phyloP scores from a whole-genome alignment of 1,284 basidiomycete species.

The Ganoderma meredithae region DNA sequence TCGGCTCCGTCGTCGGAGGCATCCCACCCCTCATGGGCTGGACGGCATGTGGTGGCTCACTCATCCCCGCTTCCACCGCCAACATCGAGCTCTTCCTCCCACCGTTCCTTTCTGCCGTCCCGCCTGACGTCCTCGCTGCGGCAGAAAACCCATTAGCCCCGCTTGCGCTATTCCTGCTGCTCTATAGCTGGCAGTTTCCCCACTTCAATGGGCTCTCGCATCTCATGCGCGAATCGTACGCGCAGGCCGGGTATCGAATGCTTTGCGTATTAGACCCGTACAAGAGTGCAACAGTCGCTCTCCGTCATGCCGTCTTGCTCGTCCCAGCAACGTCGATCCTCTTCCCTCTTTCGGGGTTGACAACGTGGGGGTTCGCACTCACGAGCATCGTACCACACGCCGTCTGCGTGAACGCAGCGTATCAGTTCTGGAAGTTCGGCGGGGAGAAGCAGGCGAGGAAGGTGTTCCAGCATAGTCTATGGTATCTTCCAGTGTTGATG shows the following conservation, averaged over 20 bases:
- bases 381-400: conserved; percentile 83
- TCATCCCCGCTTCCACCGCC: conserved; percentile 70
- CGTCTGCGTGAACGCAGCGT: conserved; percentile 75
- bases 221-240: conserved; percentile 88
- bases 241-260: conserved; percentile 95
- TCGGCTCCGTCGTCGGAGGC: conserved; percentile 92
- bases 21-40: conserved; percentile 98
- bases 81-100: conserved; percentile 69
- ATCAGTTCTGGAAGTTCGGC: conserved; percentile 76
- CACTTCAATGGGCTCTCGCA: conserved; percentile 97
- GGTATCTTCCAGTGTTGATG: conserved; percentile 92
- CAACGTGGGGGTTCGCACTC: conserved; percentile 87
- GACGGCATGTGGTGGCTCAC: conserved; percentile 89
- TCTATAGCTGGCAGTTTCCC: conserved; percentile 99
- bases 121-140: conserved; percentile 50
- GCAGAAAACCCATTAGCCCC: conserved; percentile 83
- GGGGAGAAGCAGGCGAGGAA: conserved; percentile 85
- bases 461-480: conserved; percentile 86
- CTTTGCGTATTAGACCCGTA: conserved; percentile 82
- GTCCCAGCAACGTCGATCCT: conserved; percentile 84
- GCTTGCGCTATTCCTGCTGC: conserved; percentile 78
- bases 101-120: conserved; percentile 46
- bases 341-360: conserved; percentile 87
- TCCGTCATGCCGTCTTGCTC: conserved; percentile 85
- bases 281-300: conserved; percentile 86